Evolutionary conservation across 192 early-diverging fungal genomes (phyloP), one percentile per base, ranked within the genome.

Genomic region (Entomortierella lignicola): DNA sequence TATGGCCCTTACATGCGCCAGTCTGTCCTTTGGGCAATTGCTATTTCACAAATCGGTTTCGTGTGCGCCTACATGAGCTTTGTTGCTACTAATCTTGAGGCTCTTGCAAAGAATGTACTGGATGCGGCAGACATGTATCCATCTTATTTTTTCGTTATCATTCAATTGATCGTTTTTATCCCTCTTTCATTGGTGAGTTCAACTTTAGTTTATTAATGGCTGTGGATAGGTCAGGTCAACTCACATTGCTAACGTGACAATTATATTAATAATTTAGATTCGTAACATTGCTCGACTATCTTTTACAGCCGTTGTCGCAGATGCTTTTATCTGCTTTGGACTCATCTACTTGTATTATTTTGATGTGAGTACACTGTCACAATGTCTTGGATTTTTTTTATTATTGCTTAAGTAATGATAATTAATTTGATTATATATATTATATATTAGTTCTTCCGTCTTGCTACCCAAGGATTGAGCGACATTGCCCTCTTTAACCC

Each of bases 281-380:
- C 92, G 96, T 37, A 92, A 89, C 60, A 98, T 98, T 86, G 93
- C 94, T 61, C 91, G 92, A 66, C 91, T 98, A 73, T 93, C 93
- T 0, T 86, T 91, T 52, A 89, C 94, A 31, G 94, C 95, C 15
- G 85, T 97, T 20, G 85, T 99, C 51, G 97, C 95, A 26, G 96
- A 97, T 82, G 84, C 94, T 6, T 99, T 99, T 71, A 97, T 99
- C 66, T 85, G 97, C 57, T 50, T 94, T 54, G 97, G 97, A 1
- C 84, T 99, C 21, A 82, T 87, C 7, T 97, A 96, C 80, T 82
- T 98, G 60, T 92, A 97, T 69, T 87, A 90, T 63, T 92, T 90
- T 69, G 94, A 97, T 74, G 75, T 79, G 66, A 61, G 75, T 60
- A 1, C 8, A 54, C 18, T 13, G n/a, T n/a, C n/a, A n/a, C n/a